These are phyloP conservation scores for Globisporangium cystogenes DNA, from an alignment of 352 stramenopile genomes.

Conservation along the genomic window DNA sequence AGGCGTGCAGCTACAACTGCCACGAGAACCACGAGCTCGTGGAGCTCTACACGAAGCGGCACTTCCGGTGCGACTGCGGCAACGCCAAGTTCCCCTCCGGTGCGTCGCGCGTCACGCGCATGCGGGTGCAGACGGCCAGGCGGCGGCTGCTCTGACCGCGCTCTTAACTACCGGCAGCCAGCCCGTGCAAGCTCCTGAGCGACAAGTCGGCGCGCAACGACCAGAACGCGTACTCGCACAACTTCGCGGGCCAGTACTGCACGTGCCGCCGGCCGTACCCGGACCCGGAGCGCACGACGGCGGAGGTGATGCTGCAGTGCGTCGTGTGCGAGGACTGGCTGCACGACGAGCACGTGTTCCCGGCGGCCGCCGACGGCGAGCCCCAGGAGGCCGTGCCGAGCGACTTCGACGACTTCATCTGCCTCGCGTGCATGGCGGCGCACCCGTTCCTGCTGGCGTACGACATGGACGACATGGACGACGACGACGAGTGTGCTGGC, in stretches of 20 bases:
- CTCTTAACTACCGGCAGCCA: too few species aligned
- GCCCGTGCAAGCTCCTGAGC: slow-evolving; percentile 43
- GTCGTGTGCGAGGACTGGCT: slow-evolving; percentile 77
- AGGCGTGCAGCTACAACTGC: slow-evolving; percentile 70
- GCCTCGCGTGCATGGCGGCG: slow-evolving; percentile 53
- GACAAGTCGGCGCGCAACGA: slow-evolving; percentile 48
- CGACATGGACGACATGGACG: slow-evolving; percentile 22
- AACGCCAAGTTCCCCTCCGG: slow-evolving; percentile 46
- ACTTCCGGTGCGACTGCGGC: slow-evolving; percentile 73
- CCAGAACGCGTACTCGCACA: slow-evolving; percentile 68
- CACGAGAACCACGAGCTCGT: slow-evolving; percentile 72
- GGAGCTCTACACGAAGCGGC: slow-evolving; percentile 77
- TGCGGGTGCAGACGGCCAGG: too few species aligned
- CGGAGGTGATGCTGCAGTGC: slow-evolving; percentile 73
- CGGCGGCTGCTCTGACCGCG: too few species aligned
- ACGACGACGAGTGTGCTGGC: slow-evolving; percentile 7
- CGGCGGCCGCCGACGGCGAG: not conserved
- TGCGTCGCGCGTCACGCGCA: too few species aligned
- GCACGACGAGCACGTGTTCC: slow-evolving; percentile 64
- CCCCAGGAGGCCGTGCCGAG: slow-evolving; percentile 10
- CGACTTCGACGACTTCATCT: slow-evolving; percentile 67
- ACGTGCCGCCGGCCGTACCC: slow-evolving; percentile 70
- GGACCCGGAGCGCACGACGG: slow-evolving; percentile 57
- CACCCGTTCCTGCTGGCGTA: slow-evolving; percentile 63
- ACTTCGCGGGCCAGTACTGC: slow-evolving; percentile 65